These are phyloP conservation scores for Candida sojae DNA, from an alignment of 1,139 yeast species.

Conservation along the genomic window DNA sequence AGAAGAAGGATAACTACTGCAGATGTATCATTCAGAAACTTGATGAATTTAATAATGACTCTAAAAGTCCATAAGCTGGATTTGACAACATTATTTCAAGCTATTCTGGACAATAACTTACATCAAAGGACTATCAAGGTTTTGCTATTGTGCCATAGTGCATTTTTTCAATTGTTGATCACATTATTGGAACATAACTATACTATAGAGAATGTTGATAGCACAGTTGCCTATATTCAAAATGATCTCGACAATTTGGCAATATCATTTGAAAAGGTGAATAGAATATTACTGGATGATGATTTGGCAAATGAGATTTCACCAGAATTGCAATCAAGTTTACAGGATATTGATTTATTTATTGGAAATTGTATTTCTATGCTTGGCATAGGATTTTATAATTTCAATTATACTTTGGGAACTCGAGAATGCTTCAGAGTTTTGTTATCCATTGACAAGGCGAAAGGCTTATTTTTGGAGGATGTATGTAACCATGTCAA, in stretches of 20 bases:
- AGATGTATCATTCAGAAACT: background rate
- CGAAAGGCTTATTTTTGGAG: background rate
- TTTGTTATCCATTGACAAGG: background rate
- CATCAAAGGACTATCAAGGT: slow-evolving; percentile 2
- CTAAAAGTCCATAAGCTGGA: slow-evolving; percentile 6
- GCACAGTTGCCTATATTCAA: background rate
- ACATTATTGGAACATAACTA: slow-evolving; percentile 4
- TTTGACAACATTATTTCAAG: background rate
- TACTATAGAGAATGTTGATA: background rate
- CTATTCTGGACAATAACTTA: background rate
- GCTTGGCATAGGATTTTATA: background rate
- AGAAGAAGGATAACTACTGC: background rate
- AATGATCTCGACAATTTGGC: background rate
- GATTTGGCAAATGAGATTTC: background rate
- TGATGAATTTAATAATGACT: slow-evolving; percentile 3
- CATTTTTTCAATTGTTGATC: background rate
- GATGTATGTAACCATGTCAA: background rate
- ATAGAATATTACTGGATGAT: background rate
- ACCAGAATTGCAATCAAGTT: background rate
- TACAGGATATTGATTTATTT: background rate
- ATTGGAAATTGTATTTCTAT: background rate
- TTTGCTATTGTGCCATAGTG: background rate
- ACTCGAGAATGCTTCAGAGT: background rate
- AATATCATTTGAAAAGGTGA: background rate
- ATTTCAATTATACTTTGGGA: background rate